A percentile compares a stretch with the other conserved stretches of the same genome.
Conservation (phyloP, 139 green algal species). For the Prasinococcaceae sp. region DNA sequence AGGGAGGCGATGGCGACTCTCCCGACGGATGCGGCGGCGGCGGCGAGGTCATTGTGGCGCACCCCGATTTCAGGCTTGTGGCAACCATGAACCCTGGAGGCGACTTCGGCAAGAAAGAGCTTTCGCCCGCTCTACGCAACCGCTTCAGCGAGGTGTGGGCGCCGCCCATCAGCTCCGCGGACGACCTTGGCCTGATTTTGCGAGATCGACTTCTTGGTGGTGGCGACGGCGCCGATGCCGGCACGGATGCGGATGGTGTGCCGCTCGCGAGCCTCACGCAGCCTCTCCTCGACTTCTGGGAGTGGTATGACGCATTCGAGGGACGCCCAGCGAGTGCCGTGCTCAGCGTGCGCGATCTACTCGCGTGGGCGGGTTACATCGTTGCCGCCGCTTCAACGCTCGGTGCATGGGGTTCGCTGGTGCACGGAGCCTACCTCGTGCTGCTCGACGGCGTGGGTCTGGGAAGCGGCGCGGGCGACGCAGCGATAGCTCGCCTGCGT, state of each 20-base stretch:
- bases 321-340: slow-evolving; percentile 4
- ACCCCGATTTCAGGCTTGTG: slow-evolving; percentile 69
- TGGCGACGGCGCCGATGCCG: neutral
- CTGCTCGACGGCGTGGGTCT: slow-evolving; percentile 87
- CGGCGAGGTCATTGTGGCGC: slow-evolving; percentile 58
- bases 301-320: slow-evolving; percentile 13
- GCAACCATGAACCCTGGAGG: slow-evolving; percentile 97
- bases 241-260: slow-evolving; percentile 7
- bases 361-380: slow-evolving; percentile 78
- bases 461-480: slow-evolving; percentile 22
- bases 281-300: slow-evolving; percentile 68
- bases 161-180: slow-evolving; percentile 17
- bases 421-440: slow-evolving; percentile 75
- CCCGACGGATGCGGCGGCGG: neutral
- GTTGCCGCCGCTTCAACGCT: slow-evolving; percentile 35
- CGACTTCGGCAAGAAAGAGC: slow-evolving; percentile 95
- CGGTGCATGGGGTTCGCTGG: slow-evolving; percentile 43
- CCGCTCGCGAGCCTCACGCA: slow-evolving; percentile 16
- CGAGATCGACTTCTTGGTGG: slow-evolving; percentile 10
- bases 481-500: too few relatives aligned
- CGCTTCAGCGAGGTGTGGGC: slow-evolving; percentile 72
- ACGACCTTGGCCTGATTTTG: slow-evolving; percentile 31
- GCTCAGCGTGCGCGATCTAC: slow-evolving; percentile 78
- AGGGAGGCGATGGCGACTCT: slow-evolving; percentile 48
- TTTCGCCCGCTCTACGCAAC: slow-evolving; percentile 89